phyloP scores from a whole-genome alignment of 257 asterid genomes.

The Thymus mandschuricus region DNA sequence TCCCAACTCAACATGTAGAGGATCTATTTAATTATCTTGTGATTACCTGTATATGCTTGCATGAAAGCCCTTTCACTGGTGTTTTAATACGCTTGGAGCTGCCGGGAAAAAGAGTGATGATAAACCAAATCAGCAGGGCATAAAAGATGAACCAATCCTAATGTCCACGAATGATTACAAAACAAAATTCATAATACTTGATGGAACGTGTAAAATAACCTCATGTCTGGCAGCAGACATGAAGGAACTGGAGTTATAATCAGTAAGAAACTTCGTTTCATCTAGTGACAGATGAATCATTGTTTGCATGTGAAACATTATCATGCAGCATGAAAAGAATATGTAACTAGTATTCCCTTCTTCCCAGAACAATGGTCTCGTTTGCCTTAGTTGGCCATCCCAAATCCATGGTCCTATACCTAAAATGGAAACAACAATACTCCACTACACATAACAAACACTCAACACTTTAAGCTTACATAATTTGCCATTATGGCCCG shows the following conservation, averaged over 20 bases:
- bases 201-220: constrained; percentile 14
- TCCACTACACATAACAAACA: too few relatives aligned
- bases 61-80: constrained; percentile 87
- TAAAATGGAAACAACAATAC: too few relatives aligned
- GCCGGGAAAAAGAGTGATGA: constrained; percentile 39
- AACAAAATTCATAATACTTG: constrained; percentile 2
- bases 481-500: too few relatives aligned
- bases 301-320: constrained; percentile 14
- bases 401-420: too few relatives aligned
- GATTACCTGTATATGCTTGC: constrained; percentile 93
- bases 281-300: constrained; percentile 14
- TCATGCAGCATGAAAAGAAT: neutral
- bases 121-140: constrained; percentile 25
- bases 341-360: neutral
- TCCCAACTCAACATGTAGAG: constrained; percentile 18
- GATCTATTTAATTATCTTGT: constrained; percentile 27
- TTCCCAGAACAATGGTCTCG: too few relatives aligned
- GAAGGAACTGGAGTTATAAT: constrained; percentile 22
- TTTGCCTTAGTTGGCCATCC: too few relatives aligned
- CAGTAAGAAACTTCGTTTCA: neutral
- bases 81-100: constrained; percentile 75
- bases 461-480: too few relatives aligned
- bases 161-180: constrained; percentile 25
- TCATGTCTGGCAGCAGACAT: constrained; percentile 1
- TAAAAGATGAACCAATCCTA: constrained; percentile 21